Evolutionary conservation across 2,329 filamentous ascomycete species (phyloP).

Genomic region (Monosporascus sp.): DNA sequence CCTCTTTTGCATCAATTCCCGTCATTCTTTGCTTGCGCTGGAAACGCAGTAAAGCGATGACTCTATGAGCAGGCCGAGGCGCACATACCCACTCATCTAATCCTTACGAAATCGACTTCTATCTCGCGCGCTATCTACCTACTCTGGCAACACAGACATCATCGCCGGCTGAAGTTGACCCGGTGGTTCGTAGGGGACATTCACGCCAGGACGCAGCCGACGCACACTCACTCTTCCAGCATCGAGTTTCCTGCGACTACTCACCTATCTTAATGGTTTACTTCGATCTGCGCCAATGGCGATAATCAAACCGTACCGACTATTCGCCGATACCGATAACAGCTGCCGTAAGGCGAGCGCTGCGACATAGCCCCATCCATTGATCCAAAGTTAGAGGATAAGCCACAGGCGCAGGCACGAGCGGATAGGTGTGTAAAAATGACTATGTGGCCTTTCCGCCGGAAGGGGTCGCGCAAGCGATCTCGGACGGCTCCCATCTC

Average conservation of each 20-base stretch:
- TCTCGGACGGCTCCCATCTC: slow-evolving; percentile 30
- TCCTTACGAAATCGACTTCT: neutral
- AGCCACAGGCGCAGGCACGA: slow-evolving; percentile 1
- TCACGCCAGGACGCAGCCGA: neutral
- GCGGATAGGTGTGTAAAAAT: slow-evolving; percentile 38
- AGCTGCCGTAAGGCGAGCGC: slow-evolving; percentile 16
- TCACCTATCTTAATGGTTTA: slow-evolving; percentile 10
- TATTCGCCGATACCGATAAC: slow-evolving; percentile 21
- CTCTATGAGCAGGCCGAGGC: neutral
- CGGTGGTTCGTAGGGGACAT: neutral
- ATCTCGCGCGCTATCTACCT: neutral
- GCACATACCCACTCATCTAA: too few relatives aligned
- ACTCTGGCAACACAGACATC: neutral
- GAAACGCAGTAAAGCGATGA: slow-evolving; percentile 10
- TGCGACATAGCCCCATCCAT: slow-evolving; percentile 13
- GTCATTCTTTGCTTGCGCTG: slow-evolving; percentile 11
- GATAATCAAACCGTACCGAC: slow-evolving; percentile 22
- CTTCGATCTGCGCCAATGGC: slow-evolving; percentile 28
- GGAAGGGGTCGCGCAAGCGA: slow-evolving; percentile 63
- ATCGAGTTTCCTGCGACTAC: slow-evolving; percentile 7
- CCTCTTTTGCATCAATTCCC: neutral
- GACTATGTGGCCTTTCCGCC: slow-evolving; percentile 81
- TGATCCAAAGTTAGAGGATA: slow-evolving; percentile 3
- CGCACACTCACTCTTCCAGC: slow-evolving; percentile 2
- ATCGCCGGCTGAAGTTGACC: neutral